Conservation (phyloP, 1,284 basidiomycete genomes). For the Puccinia polysora region DNA sequence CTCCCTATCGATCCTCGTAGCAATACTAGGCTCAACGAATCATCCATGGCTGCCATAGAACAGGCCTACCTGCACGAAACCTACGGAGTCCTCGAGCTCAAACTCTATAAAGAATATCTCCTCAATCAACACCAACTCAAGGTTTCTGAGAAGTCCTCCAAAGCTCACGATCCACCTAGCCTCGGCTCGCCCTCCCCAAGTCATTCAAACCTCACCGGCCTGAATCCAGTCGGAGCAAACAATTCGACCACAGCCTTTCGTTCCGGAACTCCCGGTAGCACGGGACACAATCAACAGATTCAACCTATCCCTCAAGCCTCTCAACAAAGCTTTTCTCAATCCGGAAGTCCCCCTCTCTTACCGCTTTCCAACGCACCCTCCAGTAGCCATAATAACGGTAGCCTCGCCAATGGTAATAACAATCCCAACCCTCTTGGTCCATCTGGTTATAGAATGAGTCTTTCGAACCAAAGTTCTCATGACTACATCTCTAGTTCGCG, state of each 20-base stretch:
- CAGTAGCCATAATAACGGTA: constrained; percentile 2
- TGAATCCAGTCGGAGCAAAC: neutral
- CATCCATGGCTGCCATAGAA: constrained; percentile 30
- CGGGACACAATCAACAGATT: neutral
- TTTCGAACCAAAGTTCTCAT: constrained; percentile 16
- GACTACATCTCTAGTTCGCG: constrained; percentile 26
- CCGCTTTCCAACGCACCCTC: neutral
- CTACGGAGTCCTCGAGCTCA: constrained; percentile 30
- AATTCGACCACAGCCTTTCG: neutral
- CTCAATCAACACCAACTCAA: constrained; percentile 37
- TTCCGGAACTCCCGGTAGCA: constrained; percentile 1
- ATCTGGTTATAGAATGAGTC: constrained; percentile 3
- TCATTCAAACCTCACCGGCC: neutral
- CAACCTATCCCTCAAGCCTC: constrained; percentile 6
- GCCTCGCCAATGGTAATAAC: constrained; percentile 5
- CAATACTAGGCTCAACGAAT: constrained; percentile 18
- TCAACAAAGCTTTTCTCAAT: constrained; percentile 19
- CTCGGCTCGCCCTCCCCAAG: constrained; percentile 7
- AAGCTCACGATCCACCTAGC: constrained; percentile 3
- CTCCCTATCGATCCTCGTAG: constrained; percentile 40
- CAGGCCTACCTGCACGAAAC: constrained; percentile 34
- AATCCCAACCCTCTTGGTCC: neutral
- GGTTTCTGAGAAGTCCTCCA: constrained; percentile 9
- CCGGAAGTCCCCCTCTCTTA: constrained; percentile 5
- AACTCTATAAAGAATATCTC: constrained; percentile 41